Evolutionary conservation across 2,329 filamentous ascomycete genomes (phyloP), one percentile per base, ranked within the genome.

Genomic region (Polychaeton citri): DNA sequence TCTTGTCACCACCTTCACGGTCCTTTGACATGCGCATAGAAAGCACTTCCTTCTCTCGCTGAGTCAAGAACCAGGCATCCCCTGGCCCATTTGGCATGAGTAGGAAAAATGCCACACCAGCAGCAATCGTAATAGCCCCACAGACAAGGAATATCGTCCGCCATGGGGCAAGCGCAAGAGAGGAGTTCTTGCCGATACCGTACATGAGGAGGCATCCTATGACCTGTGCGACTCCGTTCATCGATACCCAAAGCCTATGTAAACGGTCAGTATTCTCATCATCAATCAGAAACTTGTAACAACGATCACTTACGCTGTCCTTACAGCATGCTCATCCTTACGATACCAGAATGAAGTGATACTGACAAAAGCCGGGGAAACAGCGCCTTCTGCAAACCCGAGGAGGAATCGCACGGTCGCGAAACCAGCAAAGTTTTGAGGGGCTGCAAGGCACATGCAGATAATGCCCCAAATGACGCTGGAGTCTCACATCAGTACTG

Each of bases 151-250:
- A 71, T 24, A 71, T 47, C 0, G 57, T 49, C 21, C 65, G 52
- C 68, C 68, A 72, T 1, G 64, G 59, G 0, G 54, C 55, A 3
- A 72, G 48, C 0, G 53, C 35, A 2, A 63, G 45, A 3, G 38
- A 36, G 0, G 41, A 46, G 36, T 64, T 60, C 40, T 61, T 60
- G 26, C 64, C 67, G 35, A 71, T 66, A 21, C 65, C 64, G 43
- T 69, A 69, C 63, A 67, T 68, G n/a, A 68, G 53, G 4, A 68
- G 41, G 19, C 53, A 59, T 7, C 65, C 64, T 24, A 65, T 41
- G 19, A 68, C 54, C 42, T 68, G 65, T 1, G 65, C 63, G 2
- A 68, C 28, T 3, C 62, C 64, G 41, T 66, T 65, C 56, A 63
- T 63, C 5, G 56, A 61, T 8, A 67, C 57, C 63, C 63, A 65